Base-by-base conservation (phyloP, 306 rosid genomes). In the Phaseolus lunatus region DNA sequence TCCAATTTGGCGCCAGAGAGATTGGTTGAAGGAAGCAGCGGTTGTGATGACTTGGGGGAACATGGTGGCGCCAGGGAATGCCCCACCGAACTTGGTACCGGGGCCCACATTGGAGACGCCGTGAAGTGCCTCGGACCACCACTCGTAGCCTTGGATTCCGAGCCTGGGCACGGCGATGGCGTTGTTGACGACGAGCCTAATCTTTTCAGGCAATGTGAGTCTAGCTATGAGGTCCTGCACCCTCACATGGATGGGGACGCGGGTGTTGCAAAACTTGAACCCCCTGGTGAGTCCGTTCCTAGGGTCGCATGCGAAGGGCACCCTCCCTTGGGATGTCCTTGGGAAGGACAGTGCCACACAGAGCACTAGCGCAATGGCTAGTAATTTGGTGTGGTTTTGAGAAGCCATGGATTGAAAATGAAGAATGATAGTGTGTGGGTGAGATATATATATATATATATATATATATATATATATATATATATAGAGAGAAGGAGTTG, bases 31-130 rank as follows among this genome's bases (percentile, higher is more conserved):
- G 15, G 99, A 90, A 83, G 99, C 96, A 63, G 96, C 99, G 56
- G 97, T 90, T 70, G 97, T 68, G 90, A 95, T 95, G 88, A 95
- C 99, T 23, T 95, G 97, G 13, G 99, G 99, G 82, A 95, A 95
- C 33, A 90, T 88, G 23, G 99, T 95, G 83, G 99, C 97, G 9
- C 84, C 92, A 1, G 88, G 92, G 65, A 85, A 90, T 78, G 93
- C 50, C 71, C 96, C 97, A 23, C 93, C 93, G 12, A 95, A 95
- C 89, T 78, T 92, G 15, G 95, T 84, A 0, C 97, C 99, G 3
- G 99, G 99, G 1, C 99, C 99, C 56, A 86, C 91, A 62, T 95
- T 81, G n/a, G 99, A 95, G 2, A 95, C 99, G 0, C 99, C 99
- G 10, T 85, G 88, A 0, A 82, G 62, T 0, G 88, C 88, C 63